Evolutionary conservation across 305 asterid genomes (phyloP).

Genomic region (Fraxinus sp.): DNA sequence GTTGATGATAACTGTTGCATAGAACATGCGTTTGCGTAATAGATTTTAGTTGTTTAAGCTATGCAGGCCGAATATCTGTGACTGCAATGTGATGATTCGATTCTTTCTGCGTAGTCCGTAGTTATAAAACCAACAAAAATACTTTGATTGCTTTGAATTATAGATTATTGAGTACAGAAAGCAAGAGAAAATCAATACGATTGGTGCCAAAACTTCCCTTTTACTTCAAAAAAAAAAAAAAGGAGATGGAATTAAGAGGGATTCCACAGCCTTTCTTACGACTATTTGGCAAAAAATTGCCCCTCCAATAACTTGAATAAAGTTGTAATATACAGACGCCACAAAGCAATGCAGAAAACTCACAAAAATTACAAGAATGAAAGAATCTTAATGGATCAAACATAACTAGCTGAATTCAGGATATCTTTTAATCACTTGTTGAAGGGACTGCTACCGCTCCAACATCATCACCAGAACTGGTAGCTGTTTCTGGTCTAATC

Average conservation of each 20-base stretch:
- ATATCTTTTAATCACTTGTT: constrained; percentile 34
- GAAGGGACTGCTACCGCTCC: constrained; percentile 50
- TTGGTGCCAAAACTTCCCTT: not conserved
- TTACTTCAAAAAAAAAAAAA: constrained; percentile 7
- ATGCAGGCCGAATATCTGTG: not conserved
- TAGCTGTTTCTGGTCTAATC: constrained; percentile 66
- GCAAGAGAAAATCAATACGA: not conserved
- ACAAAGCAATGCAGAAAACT: not conserved
- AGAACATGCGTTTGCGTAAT: not conserved
- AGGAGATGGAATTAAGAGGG: constrained; percentile 50
- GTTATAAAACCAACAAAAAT: not conserved
- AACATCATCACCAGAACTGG: constrained; percentile 66
- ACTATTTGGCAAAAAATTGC: constrained; percentile 20
- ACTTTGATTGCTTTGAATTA: not conserved
- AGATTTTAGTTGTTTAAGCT: not conserved
- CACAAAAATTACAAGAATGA: constrained; percentile 49
- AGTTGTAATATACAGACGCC: constrained; percentile 8
- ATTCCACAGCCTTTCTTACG: constrained; percentile 30
- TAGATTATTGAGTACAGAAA: not conserved
- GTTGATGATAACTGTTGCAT: not conserved
- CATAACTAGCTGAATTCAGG: not conserved
- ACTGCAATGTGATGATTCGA: not conserved
- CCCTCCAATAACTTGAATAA: constrained; percentile 3
- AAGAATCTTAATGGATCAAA: constrained; percentile 51
- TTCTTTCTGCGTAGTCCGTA: not conserved